phyloP scores from a whole-genome alignment of 2,329 filamentous ascomycete species.

The Davidsoniella eucalypti region DNA sequence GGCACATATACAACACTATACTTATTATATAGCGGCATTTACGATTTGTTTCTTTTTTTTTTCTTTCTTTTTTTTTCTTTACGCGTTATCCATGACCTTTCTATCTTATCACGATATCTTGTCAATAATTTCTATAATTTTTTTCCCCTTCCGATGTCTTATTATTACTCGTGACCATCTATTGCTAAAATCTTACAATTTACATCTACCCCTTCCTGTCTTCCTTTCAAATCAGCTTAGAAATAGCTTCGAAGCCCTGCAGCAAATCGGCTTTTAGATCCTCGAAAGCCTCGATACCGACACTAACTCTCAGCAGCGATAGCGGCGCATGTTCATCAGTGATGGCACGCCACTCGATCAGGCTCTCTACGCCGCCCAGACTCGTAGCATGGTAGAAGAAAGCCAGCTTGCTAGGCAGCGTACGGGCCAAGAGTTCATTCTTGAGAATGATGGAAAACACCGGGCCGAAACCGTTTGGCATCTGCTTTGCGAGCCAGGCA shows the following conservation, averaged over 20 bases:
- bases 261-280: constrained; percentile 65
- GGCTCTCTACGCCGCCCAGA: constrained; percentile 79
- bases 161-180: background rate
- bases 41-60: too few species aligned
- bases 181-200: background rate
- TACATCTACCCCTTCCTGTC: background rate
- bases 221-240: constrained; percentile 15
- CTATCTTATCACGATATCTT: background rate
- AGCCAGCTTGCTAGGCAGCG: constrained; percentile 58
- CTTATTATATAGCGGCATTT: background rate
- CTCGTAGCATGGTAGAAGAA: constrained; percentile 93
- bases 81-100: too few species aligned
- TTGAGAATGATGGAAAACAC: constrained; percentile 66
- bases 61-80: too few species aligned
- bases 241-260: constrained; percentile 44
- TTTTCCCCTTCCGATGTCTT: background rate
- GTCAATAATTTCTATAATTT: background rate
- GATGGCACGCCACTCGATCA: constrained; percentile 96
- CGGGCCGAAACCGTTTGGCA: constrained; percentile 79
- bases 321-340: constrained; percentile 58
- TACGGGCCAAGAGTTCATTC: constrained; percentile 41
- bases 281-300: constrained; percentile 75
- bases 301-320: constrained; percentile 59
- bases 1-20: background rate
- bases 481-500: constrained; percentile 64